Percentiles rank a stretch among this genome's conserved stretches.
Evolutionary conservation across 148 eudicot species (phyloP).

Genomic region (Camellia lanceoleosa): DNA sequence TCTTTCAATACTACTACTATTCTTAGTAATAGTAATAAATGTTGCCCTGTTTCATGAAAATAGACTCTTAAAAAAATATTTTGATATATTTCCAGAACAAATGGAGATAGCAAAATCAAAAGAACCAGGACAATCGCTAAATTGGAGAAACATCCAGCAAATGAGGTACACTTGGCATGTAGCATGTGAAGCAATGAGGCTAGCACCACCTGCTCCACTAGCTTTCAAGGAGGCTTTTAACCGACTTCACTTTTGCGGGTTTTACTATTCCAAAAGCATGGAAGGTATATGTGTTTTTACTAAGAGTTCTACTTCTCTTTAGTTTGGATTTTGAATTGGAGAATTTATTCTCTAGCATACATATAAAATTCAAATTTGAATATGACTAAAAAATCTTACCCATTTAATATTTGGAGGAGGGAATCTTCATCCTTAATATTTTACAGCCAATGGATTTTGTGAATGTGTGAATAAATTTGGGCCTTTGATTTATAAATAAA

Average conservation of each 20-base stretch:
- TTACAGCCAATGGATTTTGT: too few species aligned
- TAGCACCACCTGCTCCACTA: constrained; percentile 26
- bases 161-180: constrained; percentile 40
- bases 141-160: constrained; percentile 37
- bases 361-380: too few species aligned
- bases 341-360: too few species aligned
- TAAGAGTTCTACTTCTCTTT: background rate
- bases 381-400: too few species aligned
- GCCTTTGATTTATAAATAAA: too few species aligned
- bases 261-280: constrained; percentile 40
- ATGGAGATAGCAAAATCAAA: constrained; percentile 24
- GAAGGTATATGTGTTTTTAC: constrained; percentile 27
- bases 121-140: constrained; percentile 17
- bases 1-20: background rate
- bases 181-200: constrained; percentile 34
- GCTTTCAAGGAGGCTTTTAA: constrained; percentile 33
- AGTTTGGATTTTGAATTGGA: too few species aligned
- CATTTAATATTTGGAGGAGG: too few species aligned
- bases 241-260: constrained; percentile 30
- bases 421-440: too few species aligned
- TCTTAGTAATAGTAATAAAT: too few species aligned
- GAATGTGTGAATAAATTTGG: too few species aligned
- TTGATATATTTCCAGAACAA: constrained; percentile 33
- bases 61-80: too few species aligned
- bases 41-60: too few species aligned